Base-by-base conservation (phyloP, 768 basidiomycete species). In the Collybia nuda region DNA sequence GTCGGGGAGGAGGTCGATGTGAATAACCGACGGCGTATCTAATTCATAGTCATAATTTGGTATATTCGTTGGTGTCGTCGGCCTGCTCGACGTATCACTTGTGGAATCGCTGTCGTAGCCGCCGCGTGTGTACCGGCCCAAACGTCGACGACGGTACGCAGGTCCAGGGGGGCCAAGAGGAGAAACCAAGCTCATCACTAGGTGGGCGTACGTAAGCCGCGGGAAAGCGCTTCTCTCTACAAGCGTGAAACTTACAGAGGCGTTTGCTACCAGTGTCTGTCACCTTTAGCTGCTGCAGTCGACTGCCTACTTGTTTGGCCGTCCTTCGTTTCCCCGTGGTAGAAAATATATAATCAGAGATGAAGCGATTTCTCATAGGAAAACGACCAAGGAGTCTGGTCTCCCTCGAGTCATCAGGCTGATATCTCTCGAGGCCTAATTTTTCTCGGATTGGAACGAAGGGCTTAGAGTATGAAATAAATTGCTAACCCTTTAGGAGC, bases 231-330 rank as follows among this genome's bases (percentile, higher is more conserved):
- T 29, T 15, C 35, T 22, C 12, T 35, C 38, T 23, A 47, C 37
- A 43, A 29, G 53, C 22, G 78, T 85, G 67, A 89, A 2, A 32
- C 32, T 32, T 32, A 32, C 32, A 32, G 3, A 32, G 32, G 2
- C 88, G 71, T 64, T 79, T 73, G 63, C 85, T 86, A 32, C 86
- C 86, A 44, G 85, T 81, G 56, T 81, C 78, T 2, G 86, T 85
- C 64, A 90, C 87, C 57, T 86, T 71, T 46, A 90, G 78, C 60
- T 90, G 88, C 62, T 90, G 88, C 26, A 90, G 72, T 49, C 88
- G 85, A 60, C 85, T 88, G 50, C 88, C 88, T 40, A 90, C 88
- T 67, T 90, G 88, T 63, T 90, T 90, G 22, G 88, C 80, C 7
- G 85, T 84, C 52, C 88, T 77, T 53, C 77, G 73, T 63, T 85